phyloP scores from a whole-genome alignment of 305 asterid species.

The Fraxinus ornus region DNA sequence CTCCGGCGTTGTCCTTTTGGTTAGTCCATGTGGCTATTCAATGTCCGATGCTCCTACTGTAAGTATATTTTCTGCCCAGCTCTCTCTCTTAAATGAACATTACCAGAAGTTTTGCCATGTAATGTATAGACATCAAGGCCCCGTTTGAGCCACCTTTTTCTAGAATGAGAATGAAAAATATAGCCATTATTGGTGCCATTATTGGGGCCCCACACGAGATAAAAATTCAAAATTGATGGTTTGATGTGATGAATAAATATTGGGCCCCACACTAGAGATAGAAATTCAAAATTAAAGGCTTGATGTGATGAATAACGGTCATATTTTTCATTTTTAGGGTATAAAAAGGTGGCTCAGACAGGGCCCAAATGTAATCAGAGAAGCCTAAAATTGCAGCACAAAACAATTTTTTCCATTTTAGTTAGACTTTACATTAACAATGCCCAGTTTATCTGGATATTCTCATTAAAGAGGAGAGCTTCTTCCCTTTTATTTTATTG shows the following conservation, averaged over 20 bases:
- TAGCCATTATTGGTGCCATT: too few relatives aligned
- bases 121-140: neutral
- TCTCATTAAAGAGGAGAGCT: slow-evolving; percentile 12
- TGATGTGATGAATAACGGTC: too few relatives aligned
- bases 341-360: too few relatives aligned
- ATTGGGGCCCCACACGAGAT: too few relatives aligned
- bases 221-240: too few relatives aligned
- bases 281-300: too few relatives aligned
- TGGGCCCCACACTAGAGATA: too few relatives aligned
- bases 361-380: slow-evolving; percentile 1
- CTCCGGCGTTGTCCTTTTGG: slow-evolving; percentile 76
- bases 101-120: slow-evolving; percentile 11
- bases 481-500: neutral
- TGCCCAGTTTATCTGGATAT: slow-evolving; percentile 15
- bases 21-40: slow-evolving; percentile 94
- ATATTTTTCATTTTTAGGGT: too few relatives aligned
- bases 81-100: slow-evolving; percentile 18
- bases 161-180: too few relatives aligned
- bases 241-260: too few relatives aligned
- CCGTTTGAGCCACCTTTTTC: too few relatives aligned
- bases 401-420: neutral
- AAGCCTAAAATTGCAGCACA: slow-evolving; percentile 16
- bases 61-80: slow-evolving; percentile 44
- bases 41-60: slow-evolving; percentile 84
- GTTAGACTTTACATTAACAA: neutral